Percentiles rank a stretch among this genome's conserved stretches.
phyloP scores from a whole-genome alignment of 208 protist genomes.

The Wallacemonas sp. region DNA sequence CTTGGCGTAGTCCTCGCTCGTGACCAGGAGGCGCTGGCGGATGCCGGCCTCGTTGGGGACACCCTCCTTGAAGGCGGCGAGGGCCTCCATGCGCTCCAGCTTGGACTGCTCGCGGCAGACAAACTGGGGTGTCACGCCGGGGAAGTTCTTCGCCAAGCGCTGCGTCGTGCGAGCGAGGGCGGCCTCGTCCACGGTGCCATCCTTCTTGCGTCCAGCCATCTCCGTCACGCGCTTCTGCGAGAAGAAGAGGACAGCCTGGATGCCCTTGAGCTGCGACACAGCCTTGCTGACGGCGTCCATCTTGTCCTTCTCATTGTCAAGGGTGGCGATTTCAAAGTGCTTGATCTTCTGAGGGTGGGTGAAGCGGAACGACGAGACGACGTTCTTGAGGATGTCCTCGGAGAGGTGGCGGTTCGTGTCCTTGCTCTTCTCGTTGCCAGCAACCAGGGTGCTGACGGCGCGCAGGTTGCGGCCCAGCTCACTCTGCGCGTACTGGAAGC shows the following conservation, averaged over 20 bases:
- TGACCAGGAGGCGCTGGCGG: constrained; percentile 87
- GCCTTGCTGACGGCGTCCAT: constrained; percentile 79
- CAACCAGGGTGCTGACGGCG: constrained; percentile 62
- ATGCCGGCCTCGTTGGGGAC: constrained; percentile 77
- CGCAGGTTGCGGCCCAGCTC: constrained; percentile 80
- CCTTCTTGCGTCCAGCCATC: constrained; percentile 55
- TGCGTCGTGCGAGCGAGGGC: constrained; percentile 19
- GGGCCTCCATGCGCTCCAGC: constrained; percentile 63
- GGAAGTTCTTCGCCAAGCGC: constrained; percentile 73
- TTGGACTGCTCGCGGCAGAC: constrained; percentile 79
- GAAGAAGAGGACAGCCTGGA: constrained; percentile 90
- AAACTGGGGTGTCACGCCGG: constrained; percentile 79
- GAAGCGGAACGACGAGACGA: constrained; percentile 86
- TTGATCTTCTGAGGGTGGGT: constrained; percentile 72
- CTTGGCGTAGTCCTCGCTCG: constrained; percentile 92
- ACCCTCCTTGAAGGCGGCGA: constrained; percentile 90
- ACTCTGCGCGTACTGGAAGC: constrained; percentile 84
- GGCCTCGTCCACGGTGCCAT: constrained; percentile 13
- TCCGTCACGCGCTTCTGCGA: constrained; percentile 82
- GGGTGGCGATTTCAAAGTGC: constrained; percentile 76
- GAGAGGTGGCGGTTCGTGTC: constrained; percentile 69
- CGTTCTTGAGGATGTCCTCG: constrained; percentile 62
- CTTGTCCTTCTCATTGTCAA: constrained; percentile 78
- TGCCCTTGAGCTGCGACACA: constrained; percentile 83
- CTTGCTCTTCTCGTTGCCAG: constrained; percentile 83